Conservation (phyloP, 352 stramenopile genomes). For the Phytophthora pisi region DNA sequence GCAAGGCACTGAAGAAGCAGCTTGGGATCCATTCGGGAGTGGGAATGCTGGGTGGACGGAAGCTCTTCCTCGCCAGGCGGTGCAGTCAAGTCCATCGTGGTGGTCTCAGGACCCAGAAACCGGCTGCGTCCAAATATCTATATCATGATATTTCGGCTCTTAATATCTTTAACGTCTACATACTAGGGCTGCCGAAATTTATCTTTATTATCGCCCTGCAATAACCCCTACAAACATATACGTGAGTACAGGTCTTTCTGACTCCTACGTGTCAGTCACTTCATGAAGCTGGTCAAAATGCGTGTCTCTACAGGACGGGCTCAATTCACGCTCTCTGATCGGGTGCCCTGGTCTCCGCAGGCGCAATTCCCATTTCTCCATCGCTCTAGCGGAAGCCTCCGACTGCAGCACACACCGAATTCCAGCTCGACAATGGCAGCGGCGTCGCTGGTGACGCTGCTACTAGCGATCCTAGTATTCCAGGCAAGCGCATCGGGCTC, state of each 20-base stretch:
- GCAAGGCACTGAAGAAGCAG: too few relatives aligned
- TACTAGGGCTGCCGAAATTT: too few relatives aligned
- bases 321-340: constrained; percentile 29
- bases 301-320: constrained; percentile 19
- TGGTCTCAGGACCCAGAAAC: constrained; percentile 15
- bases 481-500: constrained; percentile 17
- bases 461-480: constrained; percentile 20
- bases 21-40: neutral
- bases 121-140: constrained; percentile 1
- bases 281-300: constrained; percentile 14
- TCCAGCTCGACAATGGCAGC: constrained; percentile 10
- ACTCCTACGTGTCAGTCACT: constrained; percentile 14
- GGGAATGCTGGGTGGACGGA: neutral
- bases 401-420: neutral
- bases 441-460: constrained; percentile 15
- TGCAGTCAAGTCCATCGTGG: constrained; percentile 6
- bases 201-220: neutral
- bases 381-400: neutral
- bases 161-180: too few relatives aligned
- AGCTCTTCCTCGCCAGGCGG: constrained; percentile 1
- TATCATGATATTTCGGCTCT: neutral
- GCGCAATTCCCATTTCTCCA: constrained; percentile 18
- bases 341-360: constrained; percentile 26
- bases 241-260: constrained; percentile 3
- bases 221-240: constrained; percentile 7